phyloP scores from a whole-genome alignment of 352 stramenopile species.

The Phytophthora ramorum region DNA sequence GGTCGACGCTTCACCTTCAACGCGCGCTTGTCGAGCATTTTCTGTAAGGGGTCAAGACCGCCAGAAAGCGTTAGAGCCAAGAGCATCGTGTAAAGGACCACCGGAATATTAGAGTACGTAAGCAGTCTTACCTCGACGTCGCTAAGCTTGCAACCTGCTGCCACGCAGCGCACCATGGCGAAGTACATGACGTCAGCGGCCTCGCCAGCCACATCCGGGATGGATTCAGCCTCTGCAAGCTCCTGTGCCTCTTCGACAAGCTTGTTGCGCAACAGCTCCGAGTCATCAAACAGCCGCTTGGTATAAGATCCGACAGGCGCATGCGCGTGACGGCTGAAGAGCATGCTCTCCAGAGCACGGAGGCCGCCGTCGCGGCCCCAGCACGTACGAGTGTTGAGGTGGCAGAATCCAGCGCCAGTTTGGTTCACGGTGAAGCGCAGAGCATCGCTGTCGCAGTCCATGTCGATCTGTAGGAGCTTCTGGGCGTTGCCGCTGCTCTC shows the following conservation, averaged over 20 bases:
- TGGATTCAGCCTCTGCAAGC: constrained; percentile 87
- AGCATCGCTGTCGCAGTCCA: constrained; percentile 97
- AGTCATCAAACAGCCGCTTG: constrained; percentile 95
- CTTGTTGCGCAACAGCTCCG: constrained; percentile 94
- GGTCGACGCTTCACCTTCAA: constrained; percentile 93
- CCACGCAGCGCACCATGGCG: constrained; percentile 93
- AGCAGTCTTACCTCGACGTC: constrained; percentile 82
- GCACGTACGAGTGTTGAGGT: constrained; percentile 93
- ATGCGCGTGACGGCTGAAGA: constrained; percentile 86
- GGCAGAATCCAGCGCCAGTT: constrained; percentile 75
- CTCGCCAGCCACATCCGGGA: constrained; percentile 93
- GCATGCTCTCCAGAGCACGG: constrained; percentile 89
- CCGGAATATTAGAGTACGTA: constrained; percentile 2
- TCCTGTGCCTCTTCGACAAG: constrained; percentile 97
- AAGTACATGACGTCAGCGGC: constrained; percentile 98
- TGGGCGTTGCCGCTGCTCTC: constrained; percentile 95
- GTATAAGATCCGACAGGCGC: constrained; percentile 96
- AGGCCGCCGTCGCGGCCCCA: constrained; percentile 92
- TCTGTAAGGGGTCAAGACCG: constrained; percentile 35
- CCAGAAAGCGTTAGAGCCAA: constrained; percentile 19
- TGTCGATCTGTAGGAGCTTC: constrained; percentile 92
- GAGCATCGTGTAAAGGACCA: constrained; percentile 4
- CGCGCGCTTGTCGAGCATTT: constrained; percentile 91
- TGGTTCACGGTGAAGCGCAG: constrained; percentile 95
- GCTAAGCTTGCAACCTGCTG: constrained; percentile 92